Percentiles rank a stretch among this genome's conserved stretches.
phyloP scores from a whole-genome alignment of 352 stramenopile genomes.

The Pythium biforme region DNA sequence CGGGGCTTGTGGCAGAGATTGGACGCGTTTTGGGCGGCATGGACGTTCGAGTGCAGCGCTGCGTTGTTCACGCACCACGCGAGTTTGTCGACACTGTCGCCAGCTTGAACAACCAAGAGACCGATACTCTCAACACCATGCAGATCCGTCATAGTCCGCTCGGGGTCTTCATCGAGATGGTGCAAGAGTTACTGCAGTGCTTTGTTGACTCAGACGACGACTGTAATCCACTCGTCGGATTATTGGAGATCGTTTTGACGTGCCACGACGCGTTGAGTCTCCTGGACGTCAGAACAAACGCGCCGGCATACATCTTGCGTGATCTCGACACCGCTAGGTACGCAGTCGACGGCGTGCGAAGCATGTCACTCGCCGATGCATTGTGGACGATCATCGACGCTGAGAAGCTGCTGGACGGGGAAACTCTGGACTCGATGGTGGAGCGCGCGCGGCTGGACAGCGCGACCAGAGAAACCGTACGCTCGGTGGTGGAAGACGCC shows the following conservation, averaged over 20 bases:
- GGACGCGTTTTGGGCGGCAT: not conserved
- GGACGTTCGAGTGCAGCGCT: not conserved
- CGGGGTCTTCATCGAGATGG: not conserved
- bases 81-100: not conserved
- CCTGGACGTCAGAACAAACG: not conserved
- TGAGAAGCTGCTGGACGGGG: not conserved
- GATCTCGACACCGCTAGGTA: not conserved
- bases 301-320: not conserved
- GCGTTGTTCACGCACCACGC: not conserved
- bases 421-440: not conserved
- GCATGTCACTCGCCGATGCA: constrained; percentile 4
- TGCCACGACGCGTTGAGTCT: constrained; percentile 13
- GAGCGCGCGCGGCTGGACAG: not conserved
- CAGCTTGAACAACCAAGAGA: not conserved
- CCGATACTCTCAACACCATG: not conserved
- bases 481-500: not conserved
- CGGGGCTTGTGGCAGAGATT: constrained; percentile 4
- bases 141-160: not conserved
- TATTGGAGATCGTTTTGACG: not conserved
- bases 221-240: not conserved
- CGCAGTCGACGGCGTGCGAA: not conserved
- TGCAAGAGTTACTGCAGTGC: constrained; percentile 2
- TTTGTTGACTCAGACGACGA: not conserved
- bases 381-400: constrained; percentile 2
- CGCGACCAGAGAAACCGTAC: not conserved